Evolutionary conservation across 352 stramenopile genomes (phyloP).

Genomic region (Albugo laibachii): DNA sequence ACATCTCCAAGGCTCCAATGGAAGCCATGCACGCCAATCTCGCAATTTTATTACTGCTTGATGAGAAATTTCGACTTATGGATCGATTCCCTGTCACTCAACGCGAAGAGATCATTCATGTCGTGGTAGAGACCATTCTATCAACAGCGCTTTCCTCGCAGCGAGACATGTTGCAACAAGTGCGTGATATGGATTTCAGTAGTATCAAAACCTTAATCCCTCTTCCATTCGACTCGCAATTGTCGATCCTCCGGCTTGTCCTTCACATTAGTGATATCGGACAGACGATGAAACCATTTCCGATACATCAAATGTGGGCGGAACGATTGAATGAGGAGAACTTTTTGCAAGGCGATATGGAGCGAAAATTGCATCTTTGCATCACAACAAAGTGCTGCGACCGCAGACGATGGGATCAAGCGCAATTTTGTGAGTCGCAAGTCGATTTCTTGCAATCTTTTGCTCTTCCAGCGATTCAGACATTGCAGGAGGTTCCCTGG

Average conservation of each 20-base stretch:
- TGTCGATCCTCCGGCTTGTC: conserved; percentile 26
- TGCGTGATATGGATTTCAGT: neutral
- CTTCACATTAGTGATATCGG: conserved; percentile 87
- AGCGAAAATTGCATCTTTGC: conserved; percentile 67
- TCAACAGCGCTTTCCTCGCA: conserved; percentile 49
- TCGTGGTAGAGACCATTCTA: conserved; percentile 74
- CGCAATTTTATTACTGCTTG: conserved; percentile 58
- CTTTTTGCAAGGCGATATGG: conserved; percentile 88
- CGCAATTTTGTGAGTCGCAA: conserved; percentile 24
- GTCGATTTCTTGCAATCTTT: conserved; percentile 38
- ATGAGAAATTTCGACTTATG: conserved; percentile 47
- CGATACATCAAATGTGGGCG: conserved; percentile 67
- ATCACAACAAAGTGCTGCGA: conserved; percentile 14
- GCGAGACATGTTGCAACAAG: conserved; percentile 8
- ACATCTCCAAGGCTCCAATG: conserved; percentile 63
- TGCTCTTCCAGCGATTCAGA: conserved; percentile 26
- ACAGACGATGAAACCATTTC: conserved; percentile 75
- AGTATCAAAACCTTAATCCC: conserved; percentile 11
- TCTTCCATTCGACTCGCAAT: conserved; percentile 32
- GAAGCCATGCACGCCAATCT: conserved; percentile 78
- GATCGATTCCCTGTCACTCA: conserved; percentile 49
- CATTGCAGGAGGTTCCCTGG: conserved; percentile 35
- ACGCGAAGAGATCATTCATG: conserved; percentile 46
- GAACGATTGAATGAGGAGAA: conserved; percentile 86
- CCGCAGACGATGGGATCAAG: too few species aligned